phyloP scores from a whole-genome alignment of 176 grass and related monocot genomes.

The Musa itinerans region DNA sequence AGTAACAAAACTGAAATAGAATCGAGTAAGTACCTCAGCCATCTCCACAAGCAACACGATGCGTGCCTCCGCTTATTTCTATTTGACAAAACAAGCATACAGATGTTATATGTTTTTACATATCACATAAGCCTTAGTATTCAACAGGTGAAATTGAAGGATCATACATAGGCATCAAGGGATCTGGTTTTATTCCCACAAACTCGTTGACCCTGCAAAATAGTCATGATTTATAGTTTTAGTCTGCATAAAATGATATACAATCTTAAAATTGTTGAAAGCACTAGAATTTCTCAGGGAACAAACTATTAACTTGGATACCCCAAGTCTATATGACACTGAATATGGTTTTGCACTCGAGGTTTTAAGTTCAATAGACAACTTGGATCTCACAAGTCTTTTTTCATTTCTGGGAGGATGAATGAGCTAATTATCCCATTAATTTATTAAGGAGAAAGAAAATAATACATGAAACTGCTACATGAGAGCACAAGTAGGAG shows the following conservation, averaged over 20 bases:
- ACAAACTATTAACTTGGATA: background rate
- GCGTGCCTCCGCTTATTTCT: background rate
- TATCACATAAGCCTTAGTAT: background rate
- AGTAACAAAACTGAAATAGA: background rate
- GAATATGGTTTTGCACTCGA: background rate
- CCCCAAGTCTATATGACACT: background rate
- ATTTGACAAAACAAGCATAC: conserved; percentile 16
- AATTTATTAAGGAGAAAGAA: background rate
- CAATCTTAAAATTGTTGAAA: background rate
- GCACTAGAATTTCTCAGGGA: background rate
- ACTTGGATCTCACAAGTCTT: background rate
- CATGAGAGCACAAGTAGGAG: background rate
- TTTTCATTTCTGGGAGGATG: background rate
- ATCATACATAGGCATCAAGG: conserved; percentile 66
- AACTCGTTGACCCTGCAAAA: conserved; percentile 74
- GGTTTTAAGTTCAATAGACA: background rate
- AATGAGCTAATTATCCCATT: background rate
- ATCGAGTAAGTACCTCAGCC: background rate
- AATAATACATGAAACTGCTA: background rate
- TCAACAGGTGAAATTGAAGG: conserved; percentile 24
- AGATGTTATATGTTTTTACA: conserved; percentile 12
- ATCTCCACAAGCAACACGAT: conserved; percentile 11
- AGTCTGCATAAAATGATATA: background rate
- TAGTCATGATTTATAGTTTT: too few relatives aligned
- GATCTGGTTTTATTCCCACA: conserved; percentile 80